Base-by-base conservation (phyloP, 371 early-diverging fungal species). In the Capillidium rhysosporum region DNA sequence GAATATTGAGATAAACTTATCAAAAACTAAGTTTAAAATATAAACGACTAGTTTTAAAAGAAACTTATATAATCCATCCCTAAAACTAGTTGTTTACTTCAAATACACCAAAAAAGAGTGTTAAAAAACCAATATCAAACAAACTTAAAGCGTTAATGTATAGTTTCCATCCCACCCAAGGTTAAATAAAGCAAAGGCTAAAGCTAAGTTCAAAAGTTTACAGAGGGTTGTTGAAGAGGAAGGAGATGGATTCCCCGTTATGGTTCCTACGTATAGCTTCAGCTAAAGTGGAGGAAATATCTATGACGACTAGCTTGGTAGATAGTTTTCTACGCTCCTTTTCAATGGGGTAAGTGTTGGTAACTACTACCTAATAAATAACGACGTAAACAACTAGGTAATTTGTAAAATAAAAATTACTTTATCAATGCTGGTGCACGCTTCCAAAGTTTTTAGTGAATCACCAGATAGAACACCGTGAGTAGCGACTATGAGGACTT, bases 241-340 rank as follows among this genome's bases (percentile, higher is more conserved):
- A 91, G 38, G 86, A 86, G 58, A 95, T 88, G 65, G 83, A 82
- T 70, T 97, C 98, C 54, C 95, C 96, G 62, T 97, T 95, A 70
- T 96, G 96, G 49, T 89, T 94, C 58, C 98, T 72, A 61, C 98
- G 80, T 59, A 97, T 96, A 5, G 98, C 98, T 68, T 97, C 98
- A 20, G 96, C 85, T 44, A 97, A 66, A 23, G 89, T 84, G 4
- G 77, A 75, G 34, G 82, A 80, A 46, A 95, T 77, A 67, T 97
- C 96, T 63, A 97, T 88, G 23, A 86, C 69, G 30, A 68, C 64
- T 28, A 96, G 69, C 65, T 96, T 96, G 24, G 71, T 64, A 44
- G 81, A 79, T 40, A 72, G 65, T 1, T 65, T 68, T 30, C 73
- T 71, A 63, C 91, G 86, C 60, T 80, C 80, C 21, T 69, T 68